Evolutionary conservation across 1,139 yeast species (phyloP), one percentile per base, ranked within the genome.

Genomic region (Blastobotrys illinoisensis): DNA sequence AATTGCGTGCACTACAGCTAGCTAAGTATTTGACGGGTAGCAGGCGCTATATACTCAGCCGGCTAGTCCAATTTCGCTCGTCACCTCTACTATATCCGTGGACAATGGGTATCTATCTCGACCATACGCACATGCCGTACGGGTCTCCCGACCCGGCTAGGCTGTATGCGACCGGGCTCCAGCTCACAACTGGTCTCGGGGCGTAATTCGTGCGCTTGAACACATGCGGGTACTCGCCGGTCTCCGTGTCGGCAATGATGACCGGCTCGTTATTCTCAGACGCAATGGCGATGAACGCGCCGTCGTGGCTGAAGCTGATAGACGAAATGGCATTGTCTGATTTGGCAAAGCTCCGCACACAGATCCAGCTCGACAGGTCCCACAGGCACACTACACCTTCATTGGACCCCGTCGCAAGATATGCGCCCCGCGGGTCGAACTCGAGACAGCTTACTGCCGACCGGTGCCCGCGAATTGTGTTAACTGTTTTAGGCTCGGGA

Each of bases 361-460:
- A 76, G 24, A 77, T 70, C 71, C 85, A 71, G 18, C 77, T 74
- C 2, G 68, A 58, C 6, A 81, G 67, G 47, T 75, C 74, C 88
- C 90, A 86, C 11, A 83, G 53, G 21, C 84, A 76, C n/a, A 85
- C 78, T 28, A 82, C 77, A 5, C 93, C 93, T 63, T 86, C 93
- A 52, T 79, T 78, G n/a, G 86, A 76, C 0, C 89, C 93, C 2
- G 79, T 79, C 1, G 80, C 79, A 11, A 86, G 61, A 60, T 70
- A 79, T 20, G 71, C 64, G 0, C 88, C 93, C 53, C 76, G 65
- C 1, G 88, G 86, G 61, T 85, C 90, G 53, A 83, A 71, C 9
- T 73, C 72, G 9, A 84, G 58, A 47, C 79, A 67, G 2, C 81
- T 78, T 1, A 81, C 76, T 0, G 83, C 71, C 0, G 85, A 78